phyloP scores from a whole-genome alignment of 2,329 filamentous ascomycete genomes.

The Fusarium setosum region DNA sequence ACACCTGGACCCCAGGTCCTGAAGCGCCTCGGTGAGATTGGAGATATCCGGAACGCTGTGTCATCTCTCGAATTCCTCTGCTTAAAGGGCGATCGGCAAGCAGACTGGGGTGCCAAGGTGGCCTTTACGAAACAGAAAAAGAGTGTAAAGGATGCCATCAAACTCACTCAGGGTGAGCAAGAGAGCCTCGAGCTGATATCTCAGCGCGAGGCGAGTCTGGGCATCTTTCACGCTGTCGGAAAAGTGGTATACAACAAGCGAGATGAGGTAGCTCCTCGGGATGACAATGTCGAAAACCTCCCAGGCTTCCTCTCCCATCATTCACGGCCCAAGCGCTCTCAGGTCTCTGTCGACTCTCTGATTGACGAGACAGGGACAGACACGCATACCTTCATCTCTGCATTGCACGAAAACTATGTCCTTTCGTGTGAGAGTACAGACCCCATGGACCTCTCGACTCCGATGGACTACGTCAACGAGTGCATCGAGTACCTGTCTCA shows the following conservation, averaged over 20 bases:
- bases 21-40: slow-evolving; percentile 83
- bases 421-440: slow-evolving; percentile 78
- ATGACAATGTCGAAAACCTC: slow-evolving; percentile 62
- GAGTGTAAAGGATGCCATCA: slow-evolving; percentile 63
- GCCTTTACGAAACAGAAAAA: slow-evolving; percentile 77
- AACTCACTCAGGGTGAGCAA: slow-evolving; percentile 79
- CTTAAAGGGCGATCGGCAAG: slow-evolving; percentile 79
- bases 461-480: slow-evolving; percentile 83
- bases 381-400: slow-evolving; percentile 87
- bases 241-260: slow-evolving; percentile 98
- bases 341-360: slow-evolving; percentile 79
- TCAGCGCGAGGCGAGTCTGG: slow-evolving; percentile 88
- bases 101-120: slow-evolving; percentile 80
- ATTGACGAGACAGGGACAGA: slow-evolving; percentile 95
- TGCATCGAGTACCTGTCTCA: slow-evolving; percentile 90
- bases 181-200: slow-evolving; percentile 85
- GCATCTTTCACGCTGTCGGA: slow-evolving; percentile 95
- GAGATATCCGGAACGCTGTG: slow-evolving; percentile 92
- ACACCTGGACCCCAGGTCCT: slow-evolving; percentile 84
- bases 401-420: slow-evolving; percentile 93
- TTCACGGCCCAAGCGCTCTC: slow-evolving; percentile 70
- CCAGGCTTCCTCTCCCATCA: slow-evolving; percentile 69
- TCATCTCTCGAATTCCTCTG: slow-evolving; percentile 94
- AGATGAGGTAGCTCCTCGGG: slow-evolving; percentile 61
- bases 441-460: slow-evolving; percentile 63